Evolutionary conservation across 139 green algal species (phyloP).

Genomic region (Haematococcus sp.): DNA sequence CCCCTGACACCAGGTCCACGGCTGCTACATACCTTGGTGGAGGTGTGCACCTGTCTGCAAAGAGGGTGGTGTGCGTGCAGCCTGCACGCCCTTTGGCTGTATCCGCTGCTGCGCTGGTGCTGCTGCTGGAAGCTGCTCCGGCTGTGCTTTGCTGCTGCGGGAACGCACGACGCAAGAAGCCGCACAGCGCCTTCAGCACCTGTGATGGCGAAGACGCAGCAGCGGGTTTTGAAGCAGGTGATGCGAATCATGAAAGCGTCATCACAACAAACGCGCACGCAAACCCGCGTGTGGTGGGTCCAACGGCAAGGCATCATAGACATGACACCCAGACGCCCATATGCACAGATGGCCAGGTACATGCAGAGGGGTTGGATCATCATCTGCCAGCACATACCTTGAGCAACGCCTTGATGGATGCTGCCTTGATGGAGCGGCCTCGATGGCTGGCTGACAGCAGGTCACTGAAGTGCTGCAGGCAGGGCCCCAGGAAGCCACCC

Average conservation of each 20-base stretch:
- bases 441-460: slow-evolving; percentile 52
- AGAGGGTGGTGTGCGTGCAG: background rate
- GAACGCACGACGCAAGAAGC: slow-evolving; percentile 27
- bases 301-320: too few relatives aligned
- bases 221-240: too few relatives aligned
- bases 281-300: too few relatives aligned
- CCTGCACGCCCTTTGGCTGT: background rate
- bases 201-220: slow-evolving; percentile 7
- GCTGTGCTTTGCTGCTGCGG: background rate
- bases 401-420: slow-evolving; percentile 50
- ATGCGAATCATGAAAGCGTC: too few relatives aligned
- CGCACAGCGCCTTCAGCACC: slow-evolving; percentile 15
- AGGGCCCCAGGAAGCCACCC: slow-evolving; percentile 34
- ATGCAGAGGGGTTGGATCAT: too few relatives aligned
- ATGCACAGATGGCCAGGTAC: too few relatives aligned
- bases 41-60: background rate
- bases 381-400: slow-evolving; percentile 23
- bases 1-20: too few relatives aligned
- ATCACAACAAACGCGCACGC: background rate
- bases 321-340: too few relatives aligned
- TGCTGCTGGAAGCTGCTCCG: slow-evolving; percentile 4
- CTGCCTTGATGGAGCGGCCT: slow-evolving; percentile 47
- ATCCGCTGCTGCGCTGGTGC: background rate
- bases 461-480: slow-evolving; percentile 61
- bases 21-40: background rate